Evolutionary conservation across 768 basidiomycete genomes (phyloP).

Genomic region (Boletus reticuloceps): DNA sequence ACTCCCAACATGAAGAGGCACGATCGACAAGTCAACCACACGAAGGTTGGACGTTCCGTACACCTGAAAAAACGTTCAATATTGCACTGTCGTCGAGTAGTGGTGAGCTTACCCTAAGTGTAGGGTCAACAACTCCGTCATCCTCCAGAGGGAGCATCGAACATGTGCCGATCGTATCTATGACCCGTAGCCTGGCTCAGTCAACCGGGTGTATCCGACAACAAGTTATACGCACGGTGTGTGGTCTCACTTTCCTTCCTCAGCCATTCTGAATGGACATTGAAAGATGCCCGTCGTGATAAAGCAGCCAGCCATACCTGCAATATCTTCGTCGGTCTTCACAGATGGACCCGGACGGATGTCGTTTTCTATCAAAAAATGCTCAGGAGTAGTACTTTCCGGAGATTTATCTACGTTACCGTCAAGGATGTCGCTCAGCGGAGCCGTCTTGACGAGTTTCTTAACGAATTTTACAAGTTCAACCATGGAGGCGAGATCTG

Average conservation of each 20-base stretch:
- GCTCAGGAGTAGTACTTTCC: not conserved
- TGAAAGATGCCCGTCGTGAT: too few species aligned
- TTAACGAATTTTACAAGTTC: not conserved
- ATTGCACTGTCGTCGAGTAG: not conserved
- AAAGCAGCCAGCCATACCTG: not conserved
- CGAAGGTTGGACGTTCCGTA: not conserved
- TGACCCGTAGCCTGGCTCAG: not conserved
- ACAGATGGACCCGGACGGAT: not conserved
- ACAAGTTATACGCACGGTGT: not conserved
- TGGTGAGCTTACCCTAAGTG: not conserved
- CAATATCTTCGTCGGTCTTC: not conserved
- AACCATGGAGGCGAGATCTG: not conserved
- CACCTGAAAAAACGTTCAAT: not conserved
- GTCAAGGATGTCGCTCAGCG: not conserved
- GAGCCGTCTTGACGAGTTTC: constrained; percentile 1
- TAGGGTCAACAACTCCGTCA: not conserved
- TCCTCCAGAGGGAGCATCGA: constrained; percentile 2
- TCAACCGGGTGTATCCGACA: not conserved
- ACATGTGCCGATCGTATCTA: constrained; percentile 2
- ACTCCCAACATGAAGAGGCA: not conserved
- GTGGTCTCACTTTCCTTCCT: not conserved
- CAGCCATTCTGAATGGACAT: not conserved
- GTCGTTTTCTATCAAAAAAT: not conserved
- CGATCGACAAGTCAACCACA: not conserved
- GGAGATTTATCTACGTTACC: not conserved